phyloP scores from a whole-genome alignment of 495 filamentous ascomycete species.

The Patellaria atrata region DNA sequence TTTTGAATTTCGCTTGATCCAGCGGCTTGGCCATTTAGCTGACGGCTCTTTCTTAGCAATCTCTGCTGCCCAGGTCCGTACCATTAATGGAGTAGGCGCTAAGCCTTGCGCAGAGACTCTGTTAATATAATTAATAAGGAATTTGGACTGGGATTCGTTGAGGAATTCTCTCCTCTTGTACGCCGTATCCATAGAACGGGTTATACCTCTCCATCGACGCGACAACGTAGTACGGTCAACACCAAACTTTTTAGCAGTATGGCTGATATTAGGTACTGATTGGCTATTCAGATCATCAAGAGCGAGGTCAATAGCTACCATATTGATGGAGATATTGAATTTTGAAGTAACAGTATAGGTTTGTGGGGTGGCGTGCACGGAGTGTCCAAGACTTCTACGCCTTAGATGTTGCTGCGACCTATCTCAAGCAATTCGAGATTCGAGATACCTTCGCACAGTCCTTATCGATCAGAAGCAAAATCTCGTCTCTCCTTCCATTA shows the following conservation, averaged over 20 bases:
- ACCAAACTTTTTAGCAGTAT: not conserved
- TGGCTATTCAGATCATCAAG: no score
- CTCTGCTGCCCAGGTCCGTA: not conserved
- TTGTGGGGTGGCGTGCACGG: no score
- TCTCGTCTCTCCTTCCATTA: no score
- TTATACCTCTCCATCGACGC: not conserved
- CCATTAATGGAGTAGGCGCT: not conserved
- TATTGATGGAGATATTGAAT: no score
- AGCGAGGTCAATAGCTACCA: no score
- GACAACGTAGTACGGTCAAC: slow-evolving; percentile 2
- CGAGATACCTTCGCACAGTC: no score
- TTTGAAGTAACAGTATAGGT: no score
- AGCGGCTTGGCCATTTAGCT: not conserved
- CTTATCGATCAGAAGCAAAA: no score
- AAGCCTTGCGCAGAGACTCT: not conserved
- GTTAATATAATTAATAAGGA: not conserved
- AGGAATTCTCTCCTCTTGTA: not conserved
- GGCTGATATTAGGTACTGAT: no score
- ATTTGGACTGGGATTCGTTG: not conserved
- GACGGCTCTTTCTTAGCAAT: not conserved
- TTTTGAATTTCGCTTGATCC: not conserved
- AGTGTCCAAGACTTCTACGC: no score
- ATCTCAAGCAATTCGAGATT: no score
- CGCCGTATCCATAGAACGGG: not conserved
- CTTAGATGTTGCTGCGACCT: no score